Base-by-base conservation (phyloP, 2,329 filamentous ascomycete genomes). In the Chaetothyriales sp. region DNA sequence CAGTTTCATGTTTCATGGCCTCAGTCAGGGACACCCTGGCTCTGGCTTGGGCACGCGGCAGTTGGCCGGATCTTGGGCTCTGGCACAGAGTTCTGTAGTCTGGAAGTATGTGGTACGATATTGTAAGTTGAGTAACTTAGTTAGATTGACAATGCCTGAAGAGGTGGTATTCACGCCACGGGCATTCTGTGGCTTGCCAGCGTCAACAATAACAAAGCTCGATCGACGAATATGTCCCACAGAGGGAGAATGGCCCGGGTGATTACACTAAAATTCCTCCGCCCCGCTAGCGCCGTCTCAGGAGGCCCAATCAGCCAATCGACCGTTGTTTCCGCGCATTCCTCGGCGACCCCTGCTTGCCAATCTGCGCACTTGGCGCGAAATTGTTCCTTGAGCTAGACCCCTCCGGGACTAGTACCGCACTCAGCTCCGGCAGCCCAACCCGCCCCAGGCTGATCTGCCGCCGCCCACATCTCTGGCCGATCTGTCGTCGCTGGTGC, bases 401-500 rank as follows among this genome's bases (percentile, higher is more conserved):
- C 32, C 15, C 10, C 1, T 15, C 5, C 32, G 5, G 32, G 10
- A 2, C 12, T 39, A 39, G 32, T 12, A 2, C 32, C 10, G 32
- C 2, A 39, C 4, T 15, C 12, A 15, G 3, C 10, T 39, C 32
- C 32, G 32, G 32, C 32, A 39, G 46, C 26, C 28, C 25, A 39
- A 10, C 32, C 32, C 10, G 10, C 32, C 32, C 36, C 36, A 18
- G 36, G 20, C 26, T 42, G 26, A 43, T 18, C 15, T 47, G 18
- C 44, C 5, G 19, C 18, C 47, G 36, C 47, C 43, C 32, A 18
- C 44, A 43, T 44, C 48, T 43, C 25, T 20, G 26, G 43, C 43
- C 26, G 47, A 46, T 43, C 43, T 49, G 26, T 49, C 43, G 18
- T 52, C 19, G 19, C 43, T 20, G 43, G n/a, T 20, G 19, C 43